These are phyloP conservation scores for Trypethelium eluteriae DNA, from an alignment of 495 filamentous ascomycete species.

Conservation along the genomic window DNA sequence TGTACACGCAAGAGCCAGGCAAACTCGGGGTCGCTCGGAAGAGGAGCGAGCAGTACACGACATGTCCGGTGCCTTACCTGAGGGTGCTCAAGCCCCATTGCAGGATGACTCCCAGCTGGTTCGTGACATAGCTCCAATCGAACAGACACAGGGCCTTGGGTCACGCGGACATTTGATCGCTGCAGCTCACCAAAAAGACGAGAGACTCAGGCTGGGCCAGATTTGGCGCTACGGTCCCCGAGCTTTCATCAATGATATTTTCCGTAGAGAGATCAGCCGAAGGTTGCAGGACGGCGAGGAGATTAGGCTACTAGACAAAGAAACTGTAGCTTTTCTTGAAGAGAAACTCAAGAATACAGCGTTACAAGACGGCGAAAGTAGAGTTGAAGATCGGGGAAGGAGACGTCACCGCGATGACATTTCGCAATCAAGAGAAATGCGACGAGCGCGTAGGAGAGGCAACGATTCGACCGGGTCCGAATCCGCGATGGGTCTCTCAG, in stretches of 20 bases:
- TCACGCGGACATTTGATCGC: not conserved
- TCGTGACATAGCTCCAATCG: not conserved
- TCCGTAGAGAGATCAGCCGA: conserved; percentile 1
- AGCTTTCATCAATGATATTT: conserved; percentile 5
- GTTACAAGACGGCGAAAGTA: not conserved
- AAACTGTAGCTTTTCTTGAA: not conserved
- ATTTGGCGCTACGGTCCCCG: not conserved
- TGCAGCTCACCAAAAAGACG: not conserved
- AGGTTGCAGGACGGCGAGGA: conserved; percentile 3
- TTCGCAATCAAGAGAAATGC: not conserved
- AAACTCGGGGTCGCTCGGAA: not conserved
- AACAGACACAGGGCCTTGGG: not conserved
- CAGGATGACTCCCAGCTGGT: not conserved
- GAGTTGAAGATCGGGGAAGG: not conserved
- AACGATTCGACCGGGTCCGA: no score
- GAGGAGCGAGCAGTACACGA: not conserved
- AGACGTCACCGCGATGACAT: not conserved
- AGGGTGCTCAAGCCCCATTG: not conserved
- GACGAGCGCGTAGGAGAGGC: not conserved
- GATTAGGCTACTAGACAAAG: conserved; percentile 1
- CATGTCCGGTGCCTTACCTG: not conserved
- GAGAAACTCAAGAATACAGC: not conserved
- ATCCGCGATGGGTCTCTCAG: not conserved
- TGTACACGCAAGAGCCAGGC: not conserved
- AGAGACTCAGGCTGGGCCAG: not conserved